A percentile compares a stretch with the other conserved stretches of the same genome.
Conservation (phyloP, 345 rosid species). For the Lepidium aucheri region DNA sequence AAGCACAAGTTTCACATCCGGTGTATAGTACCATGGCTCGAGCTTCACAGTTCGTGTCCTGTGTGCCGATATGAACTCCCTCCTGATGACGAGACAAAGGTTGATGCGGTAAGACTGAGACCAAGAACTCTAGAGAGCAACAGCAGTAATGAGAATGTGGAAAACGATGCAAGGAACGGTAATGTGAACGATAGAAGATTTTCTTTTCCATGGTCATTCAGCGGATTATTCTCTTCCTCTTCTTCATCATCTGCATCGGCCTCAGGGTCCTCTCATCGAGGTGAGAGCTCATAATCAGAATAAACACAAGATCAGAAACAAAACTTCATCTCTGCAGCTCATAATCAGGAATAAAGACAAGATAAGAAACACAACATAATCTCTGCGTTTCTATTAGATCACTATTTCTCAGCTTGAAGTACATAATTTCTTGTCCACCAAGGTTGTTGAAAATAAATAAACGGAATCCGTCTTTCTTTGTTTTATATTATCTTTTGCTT, state of each 20-base stretch:
- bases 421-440: slow-evolving; percentile 11
- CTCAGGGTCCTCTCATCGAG: slow-evolving; percentile 31
- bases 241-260: slow-evolving; percentile 22
- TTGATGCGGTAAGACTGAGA: slow-evolving; percentile 25
- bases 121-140: slow-evolving; percentile 11
- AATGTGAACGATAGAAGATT: slow-evolving; percentile 52
- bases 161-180: slow-evolving; percentile 30
- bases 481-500: not conserved
- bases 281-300: slow-evolving; percentile 31
- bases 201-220: slow-evolving; percentile 68
- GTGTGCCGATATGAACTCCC: slow-evolving; percentile 44
- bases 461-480: not conserved
- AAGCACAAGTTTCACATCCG: slow-evolving; percentile 49
- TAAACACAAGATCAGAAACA: not conserved
- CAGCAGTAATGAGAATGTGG: slow-evolving; percentile 22
- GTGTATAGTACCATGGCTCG: slow-evolving; percentile 56
- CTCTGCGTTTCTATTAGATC: not conserved
- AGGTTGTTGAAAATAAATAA: slow-evolving; percentile 6
- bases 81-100: slow-evolving; percentile 37
- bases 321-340: not conserved
- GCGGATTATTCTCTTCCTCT: slow-evolving; percentile 58
- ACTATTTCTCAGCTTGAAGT: slow-evolving; percentile 1
- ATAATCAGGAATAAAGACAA: not conserved
- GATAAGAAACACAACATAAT: not conserved
- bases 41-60: slow-evolving; percentile 56